Evolutionary conservation across 2,329 filamentous ascomycete species (phyloP).

Genomic region (Fusarium continuum): DNA sequence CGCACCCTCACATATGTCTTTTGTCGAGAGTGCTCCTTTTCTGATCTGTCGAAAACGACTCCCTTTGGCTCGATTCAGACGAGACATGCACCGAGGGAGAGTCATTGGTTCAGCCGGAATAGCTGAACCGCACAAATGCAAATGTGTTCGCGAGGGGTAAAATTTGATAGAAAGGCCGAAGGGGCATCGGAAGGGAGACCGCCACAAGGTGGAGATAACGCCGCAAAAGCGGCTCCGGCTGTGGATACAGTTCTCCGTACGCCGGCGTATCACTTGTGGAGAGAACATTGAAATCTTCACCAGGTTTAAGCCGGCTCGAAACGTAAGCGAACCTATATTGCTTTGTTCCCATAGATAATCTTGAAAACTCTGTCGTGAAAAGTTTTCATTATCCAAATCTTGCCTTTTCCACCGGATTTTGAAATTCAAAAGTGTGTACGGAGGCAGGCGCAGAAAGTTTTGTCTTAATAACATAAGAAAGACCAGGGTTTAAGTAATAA

Average conservation of each 20-base stretch:
- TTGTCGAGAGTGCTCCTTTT: constrained; percentile 12
- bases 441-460: no score
- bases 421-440: constrained; percentile 30
- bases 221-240: constrained; percentile 29
- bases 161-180: constrained; percentile 11
- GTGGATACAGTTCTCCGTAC: constrained; percentile 10
- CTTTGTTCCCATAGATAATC: neutral
- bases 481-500: neutral
- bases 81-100: constrained; percentile 14
- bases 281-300: constrained; percentile 6
- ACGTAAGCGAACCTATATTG: constrained; percentile 8
- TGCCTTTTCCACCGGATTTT: constrained; percentile 26
- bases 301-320: neutral
- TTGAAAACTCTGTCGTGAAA: neutral
- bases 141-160: constrained; percentile 14
- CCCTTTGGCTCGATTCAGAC: constrained; percentile 5
- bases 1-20: constrained; percentile 10
- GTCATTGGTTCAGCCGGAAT: constrained; percentile 6
- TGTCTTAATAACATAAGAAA: no score
- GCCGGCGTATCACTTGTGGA: constrained; percentile 11
- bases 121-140: neutral
- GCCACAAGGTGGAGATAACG: constrained; percentile 16
- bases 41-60: constrained; percentile 19
- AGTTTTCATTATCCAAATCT: constrained; percentile 8
- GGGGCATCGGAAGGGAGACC: constrained; percentile 5